These are phyloP conservation scores for Rhodotorula diobovata DNA, from an alignment of 768 basidiomycete genomes.

Conservation along the genomic window DNA sequence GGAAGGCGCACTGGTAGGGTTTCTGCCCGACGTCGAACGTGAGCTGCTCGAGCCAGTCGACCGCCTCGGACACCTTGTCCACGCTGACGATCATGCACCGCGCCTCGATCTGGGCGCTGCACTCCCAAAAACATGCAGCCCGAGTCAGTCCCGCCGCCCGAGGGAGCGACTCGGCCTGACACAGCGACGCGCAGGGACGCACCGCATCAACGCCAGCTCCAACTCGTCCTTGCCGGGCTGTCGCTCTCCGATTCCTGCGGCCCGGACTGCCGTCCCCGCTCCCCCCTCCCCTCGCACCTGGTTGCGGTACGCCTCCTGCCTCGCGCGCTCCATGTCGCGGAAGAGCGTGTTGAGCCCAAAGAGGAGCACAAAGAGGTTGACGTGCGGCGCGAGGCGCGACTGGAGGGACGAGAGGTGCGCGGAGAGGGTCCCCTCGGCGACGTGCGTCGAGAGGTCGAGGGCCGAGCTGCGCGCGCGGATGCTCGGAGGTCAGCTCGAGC, in stretches of 20 bases:
- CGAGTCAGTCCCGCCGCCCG: background rate
- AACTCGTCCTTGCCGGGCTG: slow-evolving; percentile 24
- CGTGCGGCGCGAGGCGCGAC: slow-evolving; percentile 21
- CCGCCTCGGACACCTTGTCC: slow-evolving; percentile 22
- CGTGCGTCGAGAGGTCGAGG: slow-evolving; percentile 17
- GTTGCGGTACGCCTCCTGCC: slow-evolving; percentile 17
- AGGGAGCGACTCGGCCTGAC: background rate
- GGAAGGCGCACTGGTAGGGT: slow-evolving; percentile 32
- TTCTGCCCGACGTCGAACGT: slow-evolving; percentile 33
- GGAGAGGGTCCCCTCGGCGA: slow-evolving; percentile 9
- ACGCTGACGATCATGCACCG: slow-evolving; percentile 31
- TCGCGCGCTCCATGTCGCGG: slow-evolving; percentile 12
- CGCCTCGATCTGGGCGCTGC: slow-evolving; percentile 22
- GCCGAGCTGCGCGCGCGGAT: slow-evolving; percentile 14
- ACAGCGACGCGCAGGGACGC: background rate
- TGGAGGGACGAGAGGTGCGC: slow-evolving; percentile 14
- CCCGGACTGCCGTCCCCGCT: background rate
- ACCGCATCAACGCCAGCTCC: slow-evolving; percentile 32
- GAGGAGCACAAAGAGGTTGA: slow-evolving; percentile 35
- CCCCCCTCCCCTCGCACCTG: background rate
- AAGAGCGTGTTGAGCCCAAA: slow-evolving; percentile 18
- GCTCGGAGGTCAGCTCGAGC: background rate
- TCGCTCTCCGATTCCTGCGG: slow-evolving; percentile 15
- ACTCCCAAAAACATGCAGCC: rapidly evolving
- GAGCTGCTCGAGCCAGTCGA: slow-evolving; percentile 39